A percentile compares a stretch with the other conserved stretches of the same genome.
These are phyloP conservation scores for Oryza rufipogon DNA, from an alignment of 176 grass and related monocot species.

Conservation along the genomic window DNA sequence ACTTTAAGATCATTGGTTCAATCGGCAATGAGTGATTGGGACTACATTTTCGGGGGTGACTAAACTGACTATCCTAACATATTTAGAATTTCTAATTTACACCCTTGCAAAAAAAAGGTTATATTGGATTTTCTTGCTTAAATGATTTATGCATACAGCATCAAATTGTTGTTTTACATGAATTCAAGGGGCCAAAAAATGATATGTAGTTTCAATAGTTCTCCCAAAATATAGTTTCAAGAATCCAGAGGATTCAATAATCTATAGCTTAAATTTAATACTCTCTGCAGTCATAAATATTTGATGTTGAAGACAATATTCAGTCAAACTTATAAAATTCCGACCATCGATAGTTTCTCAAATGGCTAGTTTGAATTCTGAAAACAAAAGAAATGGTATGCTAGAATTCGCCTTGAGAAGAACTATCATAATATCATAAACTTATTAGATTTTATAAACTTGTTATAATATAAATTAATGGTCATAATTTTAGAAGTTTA, in stretches of 20 bases:
- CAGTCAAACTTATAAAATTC: too few species aligned
- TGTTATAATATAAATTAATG: too few species aligned
- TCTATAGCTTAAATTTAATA: background rate
- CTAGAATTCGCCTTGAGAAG: too few species aligned
- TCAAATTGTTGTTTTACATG: background rate
- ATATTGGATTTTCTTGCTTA: background rate
- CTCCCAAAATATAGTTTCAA: background rate
- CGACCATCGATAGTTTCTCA: too few species aligned
- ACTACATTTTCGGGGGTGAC: constrained; percentile 30
- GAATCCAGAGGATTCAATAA: background rate
- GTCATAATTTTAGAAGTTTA: too few species aligned
- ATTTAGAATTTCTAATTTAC: background rate
- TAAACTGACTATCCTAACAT: background rate
- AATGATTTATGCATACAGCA: background rate
- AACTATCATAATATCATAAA: too few species aligned
- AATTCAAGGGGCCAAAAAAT: background rate
- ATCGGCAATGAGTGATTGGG: constrained; percentile 32
- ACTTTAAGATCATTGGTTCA: constrained; percentile 18
- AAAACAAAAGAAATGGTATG: too few species aligned
- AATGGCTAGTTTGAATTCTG: too few species aligned
- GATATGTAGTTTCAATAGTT: background rate
- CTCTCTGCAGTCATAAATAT: too few species aligned
- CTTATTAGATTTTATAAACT: too few species aligned
- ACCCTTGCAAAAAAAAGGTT: background rate
- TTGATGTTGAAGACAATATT: too few species aligned